Evolutionary conservation across 176 grass and related monocot species (phyloP), one percentile per base, ranked within the genome.

Genomic region (Oryza punctata): DNA sequence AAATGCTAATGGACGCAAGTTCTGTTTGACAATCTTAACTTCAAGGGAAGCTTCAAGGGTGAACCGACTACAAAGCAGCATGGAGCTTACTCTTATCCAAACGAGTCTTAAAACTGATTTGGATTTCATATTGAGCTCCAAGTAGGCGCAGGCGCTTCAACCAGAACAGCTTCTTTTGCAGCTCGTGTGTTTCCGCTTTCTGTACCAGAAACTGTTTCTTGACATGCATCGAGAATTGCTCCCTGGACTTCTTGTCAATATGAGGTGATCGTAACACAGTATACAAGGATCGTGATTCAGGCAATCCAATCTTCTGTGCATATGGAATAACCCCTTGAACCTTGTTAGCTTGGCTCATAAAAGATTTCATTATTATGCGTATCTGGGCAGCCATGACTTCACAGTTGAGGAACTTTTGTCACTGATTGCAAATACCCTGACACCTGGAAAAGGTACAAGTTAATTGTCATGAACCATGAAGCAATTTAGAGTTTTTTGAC

Each of bases 191-290:
- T 72, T 90, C 47, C 3, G 37, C 76, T 40, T 67, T 78, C 72
- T 78, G 86, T 9, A 85, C 81, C 29, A 87, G 45, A 52, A 87
- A 87, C 27, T 85, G 77, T 70, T 85, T 88, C 81, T 92, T 90
- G 37, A 88, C 27, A 23, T 74, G 85, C 81, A 75, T 90, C 12
- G 82, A 85, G 19, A 93, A 93, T 64, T 90, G 88, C 52, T 93
- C 85, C 65, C 91, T 78, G 54, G 85, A 93, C 71, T 93, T 90
- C 85, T 93, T 93, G 41, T 93, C 91, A 71, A 93, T 93, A 79
- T 93, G 91, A 73, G 88, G 85, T 76, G 91, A 93, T 10, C 91
- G 81, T 44, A 93, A 49, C 49, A 93, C 88, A 0, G 88, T 90
- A 43, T 65, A 88, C 21, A 93, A 71, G 21, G 70, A 27, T 59